These are phyloP conservation scores for Danielia reshetovae DNA, from an alignment of 805 yeast species.

Conservation along the genomic window DNA sequence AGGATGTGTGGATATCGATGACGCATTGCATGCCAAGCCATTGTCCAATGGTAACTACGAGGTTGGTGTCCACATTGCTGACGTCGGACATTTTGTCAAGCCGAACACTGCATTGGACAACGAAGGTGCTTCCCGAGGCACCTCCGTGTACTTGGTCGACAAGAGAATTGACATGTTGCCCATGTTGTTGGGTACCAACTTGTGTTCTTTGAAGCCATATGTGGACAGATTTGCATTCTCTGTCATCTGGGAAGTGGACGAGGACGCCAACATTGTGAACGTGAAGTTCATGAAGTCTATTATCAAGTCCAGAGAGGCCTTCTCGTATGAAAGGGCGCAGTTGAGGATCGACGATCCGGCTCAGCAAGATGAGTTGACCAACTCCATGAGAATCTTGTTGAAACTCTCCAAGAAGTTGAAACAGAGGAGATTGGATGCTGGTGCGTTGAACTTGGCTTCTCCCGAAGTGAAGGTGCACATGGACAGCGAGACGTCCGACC, in stretches of 20 bases:
- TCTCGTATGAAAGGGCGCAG: constrained; percentile 92
- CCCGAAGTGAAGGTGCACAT: constrained; percentile 97
- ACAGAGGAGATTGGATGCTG: constrained; percentile 84
- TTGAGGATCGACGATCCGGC: constrained; percentile 75
- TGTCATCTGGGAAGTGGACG: constrained; percentile 92
- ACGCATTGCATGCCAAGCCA: constrained; percentile 84
- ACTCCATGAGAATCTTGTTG: constrained; percentile 82
- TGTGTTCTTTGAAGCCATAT: constrained; percentile 91
- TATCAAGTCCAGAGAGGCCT: constrained; percentile 88
- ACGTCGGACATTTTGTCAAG: constrained; percentile 95
- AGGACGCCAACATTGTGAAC: constrained; percentile 76
- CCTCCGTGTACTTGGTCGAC: constrained; percentile 94
- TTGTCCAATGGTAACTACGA: constrained; percentile 93
- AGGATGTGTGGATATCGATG: constrained; percentile 97
- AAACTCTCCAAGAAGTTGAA: constrained; percentile 78
- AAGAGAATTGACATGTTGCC: constrained; percentile 99
- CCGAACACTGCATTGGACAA: constrained; percentile 87
- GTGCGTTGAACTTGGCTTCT: constrained; percentile 94
- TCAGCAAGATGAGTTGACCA: constrained; percentile 78
- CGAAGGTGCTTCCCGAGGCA: constrained; percentile 97
- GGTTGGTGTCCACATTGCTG: constrained; percentile 99
- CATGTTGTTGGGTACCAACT: constrained; percentile 86
- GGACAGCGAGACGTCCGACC: constrained; percentile 97
- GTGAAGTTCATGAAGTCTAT: constrained; percentile 82
- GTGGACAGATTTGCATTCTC: constrained; percentile 96